Evolutionary conservation across 768 basidiomycete genomes (phyloP), one percentile per base, ranked within the genome.

Genomic region (Hortiboletus campestris): DNA sequence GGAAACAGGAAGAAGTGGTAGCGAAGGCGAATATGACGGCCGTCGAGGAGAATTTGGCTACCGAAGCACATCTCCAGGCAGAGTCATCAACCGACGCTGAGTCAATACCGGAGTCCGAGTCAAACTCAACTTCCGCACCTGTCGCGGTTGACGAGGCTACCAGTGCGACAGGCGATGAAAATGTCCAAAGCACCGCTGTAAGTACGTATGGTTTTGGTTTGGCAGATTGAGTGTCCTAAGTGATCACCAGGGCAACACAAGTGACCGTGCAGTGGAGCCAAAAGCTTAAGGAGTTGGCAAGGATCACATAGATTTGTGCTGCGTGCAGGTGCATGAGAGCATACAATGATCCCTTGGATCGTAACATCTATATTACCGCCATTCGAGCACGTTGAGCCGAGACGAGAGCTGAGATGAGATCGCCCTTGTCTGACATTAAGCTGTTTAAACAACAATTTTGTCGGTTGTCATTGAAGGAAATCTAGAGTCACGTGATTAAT

Each of bases 1-100:
- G 69, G 53, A 61, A 53, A 53, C 57, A 31, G 17, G 70, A 75
- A 42, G 67, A 65, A 35, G 58, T 12, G 20, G 59, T 61, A 35
- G 63, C 55, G 12, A 44, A 48, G 49, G 51, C 19, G 7, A 49
- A 56, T 25, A 36, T 8, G 20, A 32, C 56, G 22, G 20, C 56
- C 28, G 40, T 28, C 40, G 49, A 52, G 32, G 44, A 55, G 16
- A 35, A 2, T 17, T 49, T 55, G 29, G 29, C 43, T 39, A 17
- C 39, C 3, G 53, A 57, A 31, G 12, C 41, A 19, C 40, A 32
- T 25, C 13, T 56, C 6, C 44, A 51, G 29, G 17, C 43, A 2
- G 53, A 46, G 49, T 14, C 43, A 5, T 28, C 14, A 31, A 49
- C 55, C 13, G 52, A 55, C 22, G 44, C 40, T 17, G 22, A 46